Conservation (phyloP, 2,329 filamentous ascomycete species). For the Ophiostoma sp. region DNA sequence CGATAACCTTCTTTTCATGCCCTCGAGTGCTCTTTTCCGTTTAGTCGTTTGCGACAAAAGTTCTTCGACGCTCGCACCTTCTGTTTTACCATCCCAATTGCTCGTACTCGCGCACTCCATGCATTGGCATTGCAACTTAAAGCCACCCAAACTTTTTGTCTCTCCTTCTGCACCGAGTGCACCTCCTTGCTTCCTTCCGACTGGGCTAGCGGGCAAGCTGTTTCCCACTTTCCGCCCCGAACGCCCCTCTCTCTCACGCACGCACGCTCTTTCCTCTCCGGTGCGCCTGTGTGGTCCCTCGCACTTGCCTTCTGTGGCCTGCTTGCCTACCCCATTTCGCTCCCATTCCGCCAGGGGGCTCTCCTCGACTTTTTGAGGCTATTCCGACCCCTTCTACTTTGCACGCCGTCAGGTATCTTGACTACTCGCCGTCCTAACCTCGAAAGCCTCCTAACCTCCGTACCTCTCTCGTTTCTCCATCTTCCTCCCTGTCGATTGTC, state of each 20-base stretch:
- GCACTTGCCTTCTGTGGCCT: not conserved
- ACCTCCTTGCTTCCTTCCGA: slow-evolving; percentile 23
- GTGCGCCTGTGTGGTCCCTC: not conserved
- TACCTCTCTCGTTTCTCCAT: not conserved
- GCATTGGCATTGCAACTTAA: not conserved
- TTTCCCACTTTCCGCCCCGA: slow-evolving; percentile 20
- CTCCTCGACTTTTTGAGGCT: not conserved
- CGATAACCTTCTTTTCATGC: not conserved
- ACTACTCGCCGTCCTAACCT: not conserved
- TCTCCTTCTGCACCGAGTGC: slow-evolving; percentile 2
- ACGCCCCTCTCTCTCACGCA: not conserved
- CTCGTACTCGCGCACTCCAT: not conserved
- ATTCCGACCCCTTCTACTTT: slow-evolving; percentile 4
- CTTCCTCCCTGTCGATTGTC: slow-evolving; percentile 16
- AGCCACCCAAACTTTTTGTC: slow-evolving; percentile 2
- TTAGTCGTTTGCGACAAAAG: not conserved
- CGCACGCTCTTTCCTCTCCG: slow-evolving; percentile 12
- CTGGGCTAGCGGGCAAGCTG: slow-evolving; percentile 9
- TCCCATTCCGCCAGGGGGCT: not conserved
- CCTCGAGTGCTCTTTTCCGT: not conserved
- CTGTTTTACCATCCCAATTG: not conserved
- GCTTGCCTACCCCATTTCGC: not conserved
- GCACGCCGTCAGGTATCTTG: not conserved
- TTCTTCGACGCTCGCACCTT: not conserved
- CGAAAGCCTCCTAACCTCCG: not conserved